Percentiles rank a stretch among this genome's conserved stretches.
Evolutionary conservation across 202 grass and related monocot species (phyloP).

Genomic region (Zoysia matrella): DNA sequence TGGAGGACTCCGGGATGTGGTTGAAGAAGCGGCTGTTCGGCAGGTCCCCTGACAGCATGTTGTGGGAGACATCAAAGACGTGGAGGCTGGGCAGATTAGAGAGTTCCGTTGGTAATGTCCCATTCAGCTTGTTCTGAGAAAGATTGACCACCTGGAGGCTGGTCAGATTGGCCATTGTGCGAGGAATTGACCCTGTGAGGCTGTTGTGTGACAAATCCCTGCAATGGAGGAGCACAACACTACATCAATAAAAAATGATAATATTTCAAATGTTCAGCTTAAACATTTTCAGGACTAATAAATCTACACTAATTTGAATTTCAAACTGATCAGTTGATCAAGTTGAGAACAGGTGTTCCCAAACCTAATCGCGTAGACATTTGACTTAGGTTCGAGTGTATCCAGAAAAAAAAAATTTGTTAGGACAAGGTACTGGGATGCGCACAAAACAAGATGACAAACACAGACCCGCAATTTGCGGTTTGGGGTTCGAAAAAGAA

Average conservation of each 20-base stretch:
- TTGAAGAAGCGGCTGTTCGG: constrained; percentile 77
- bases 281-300: neutral
- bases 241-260: constrained; percentile 19
- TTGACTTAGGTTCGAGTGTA: constrained; percentile 27
- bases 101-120: constrained; percentile 62
- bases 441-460: constrained; percentile 12
- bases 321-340: neutral
- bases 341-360: neutral
- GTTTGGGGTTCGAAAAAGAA: constrained; percentile 49
- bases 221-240: constrained; percentile 43
- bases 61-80: constrained; percentile 86
- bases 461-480: constrained; percentile 47
- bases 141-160: constrained; percentile 54
- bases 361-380: constrained; percentile 9
- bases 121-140: too few species aligned
- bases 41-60: constrained; percentile 80
- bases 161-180: constrained; percentile 64
- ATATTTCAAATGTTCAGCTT: neutral
- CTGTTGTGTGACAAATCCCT: constrained; percentile 87
- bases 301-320: neutral
- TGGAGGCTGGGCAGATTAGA: constrained; percentile 62
- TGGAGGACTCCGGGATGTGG: neutral
- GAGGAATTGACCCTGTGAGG: constrained; percentile 66
- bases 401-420: neutral
- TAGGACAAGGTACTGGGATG: too few species aligned